Conservation (phyloP, 148 eudicot genomes). For the Beta vulgaris region DNA sequence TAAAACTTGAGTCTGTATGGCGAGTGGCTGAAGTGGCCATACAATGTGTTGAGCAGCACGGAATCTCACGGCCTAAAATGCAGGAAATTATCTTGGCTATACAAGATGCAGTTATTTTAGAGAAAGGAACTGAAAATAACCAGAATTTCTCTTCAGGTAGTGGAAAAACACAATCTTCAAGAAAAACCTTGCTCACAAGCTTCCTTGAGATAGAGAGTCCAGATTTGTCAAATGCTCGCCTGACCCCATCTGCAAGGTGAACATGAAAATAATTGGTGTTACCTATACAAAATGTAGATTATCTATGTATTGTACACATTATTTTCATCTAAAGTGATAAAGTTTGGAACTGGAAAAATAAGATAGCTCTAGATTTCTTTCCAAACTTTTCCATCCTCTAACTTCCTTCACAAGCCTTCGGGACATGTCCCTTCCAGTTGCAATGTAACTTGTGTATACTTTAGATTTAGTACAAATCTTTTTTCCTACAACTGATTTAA, state of each 20-base stretch:
- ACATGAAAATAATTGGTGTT: neutral
- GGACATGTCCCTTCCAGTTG: neutral
- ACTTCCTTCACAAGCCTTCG: neutral
- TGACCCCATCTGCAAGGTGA: slow-evolving; percentile 77
- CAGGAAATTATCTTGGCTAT: slow-evolving; percentile 80
- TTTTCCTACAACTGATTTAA: neutral
- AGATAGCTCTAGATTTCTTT: neutral
- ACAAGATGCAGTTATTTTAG: slow-evolving; percentile 86
- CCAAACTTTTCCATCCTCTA: neutral
- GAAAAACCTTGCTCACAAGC: slow-evolving; percentile 84
- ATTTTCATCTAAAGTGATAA: slow-evolving; percentile 2
- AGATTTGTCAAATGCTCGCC: slow-evolving; percentile 54
- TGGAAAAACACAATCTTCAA: slow-evolving; percentile 55
- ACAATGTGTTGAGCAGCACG: slow-evolving; percentile 74
- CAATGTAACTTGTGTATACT: neutral
- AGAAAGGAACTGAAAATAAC: slow-evolving; percentile 54
- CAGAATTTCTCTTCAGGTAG: slow-evolving; percentile 47
- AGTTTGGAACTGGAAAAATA: neutral
- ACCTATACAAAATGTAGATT: slow-evolving; percentile 8
- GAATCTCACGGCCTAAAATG: slow-evolving; percentile 77
- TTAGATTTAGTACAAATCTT: neutral
- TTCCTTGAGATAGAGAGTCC: slow-evolving; percentile 91
- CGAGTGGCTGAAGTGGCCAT: slow-evolving; percentile 88
- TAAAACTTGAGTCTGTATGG: slow-evolving; percentile 87
- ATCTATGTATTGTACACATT: neutral